phyloP scores from a whole-genome alignment of 2,329 filamentous ascomycete genomes.

The Gnomoniopsis sp. region DNA sequence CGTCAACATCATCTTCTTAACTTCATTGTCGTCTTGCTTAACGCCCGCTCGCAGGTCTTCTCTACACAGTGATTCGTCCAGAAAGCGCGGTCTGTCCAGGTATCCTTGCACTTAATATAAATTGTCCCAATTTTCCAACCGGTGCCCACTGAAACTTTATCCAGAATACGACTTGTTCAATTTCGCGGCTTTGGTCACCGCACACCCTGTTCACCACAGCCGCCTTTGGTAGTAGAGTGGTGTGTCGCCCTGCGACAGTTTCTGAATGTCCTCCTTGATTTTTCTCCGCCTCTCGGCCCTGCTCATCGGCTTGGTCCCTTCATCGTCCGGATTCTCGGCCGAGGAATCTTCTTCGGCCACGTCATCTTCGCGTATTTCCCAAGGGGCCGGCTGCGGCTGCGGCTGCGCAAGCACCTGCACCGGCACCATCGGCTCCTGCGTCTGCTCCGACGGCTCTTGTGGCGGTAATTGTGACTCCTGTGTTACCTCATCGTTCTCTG shows the following conservation, averaged over 20 bases:
- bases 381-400: slow-evolving; percentile 10
- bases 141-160: not conserved
- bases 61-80: not conserved
- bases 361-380: slow-evolving; percentile 9
- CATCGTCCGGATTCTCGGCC: slow-evolving; percentile 33
- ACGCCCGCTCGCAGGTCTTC: not conserved
- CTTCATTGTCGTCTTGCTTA: not conserved
- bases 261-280: slow-evolving; percentile 57
- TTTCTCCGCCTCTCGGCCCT: slow-evolving; percentile 51
- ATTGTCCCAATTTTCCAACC: too few relatives aligned
- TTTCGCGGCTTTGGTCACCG: not conserved
- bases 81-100: too few relatives aligned
- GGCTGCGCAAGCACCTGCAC: not conserved
- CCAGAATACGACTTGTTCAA: not conserved
- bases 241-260: slow-evolving; percentile 41
- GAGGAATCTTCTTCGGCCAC: slow-evolving; percentile 8
- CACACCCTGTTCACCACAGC: slow-evolving; percentile 39
- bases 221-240: slow-evolving; percentile 53
- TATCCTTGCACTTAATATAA: too few relatives aligned
- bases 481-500: not conserved
- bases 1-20: not conserved
- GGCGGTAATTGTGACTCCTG: not conserved
- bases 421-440: not conserved
- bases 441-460: not conserved
- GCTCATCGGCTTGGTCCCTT: slow-evolving; percentile 45